A percentile compares a stretch with the other conserved stretches of the same genome.
Evolutionary conservation across 1,284 basidiomycete genomes (phyloP).

Genomic region (Schizophyllum commune): DNA sequence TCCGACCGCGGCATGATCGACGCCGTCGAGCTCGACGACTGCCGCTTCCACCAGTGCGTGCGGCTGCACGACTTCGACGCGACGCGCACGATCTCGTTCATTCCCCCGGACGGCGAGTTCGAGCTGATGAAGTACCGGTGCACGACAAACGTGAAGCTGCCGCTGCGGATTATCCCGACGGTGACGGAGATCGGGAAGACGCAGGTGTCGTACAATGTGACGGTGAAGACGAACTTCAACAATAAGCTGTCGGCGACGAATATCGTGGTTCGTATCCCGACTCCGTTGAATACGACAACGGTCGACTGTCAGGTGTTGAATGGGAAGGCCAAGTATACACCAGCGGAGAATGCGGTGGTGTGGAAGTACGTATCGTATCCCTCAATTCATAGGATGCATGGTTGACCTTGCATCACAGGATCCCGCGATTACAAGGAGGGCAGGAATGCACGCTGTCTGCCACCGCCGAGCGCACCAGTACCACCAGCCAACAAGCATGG

Average conservation of each 20-base stretch:
- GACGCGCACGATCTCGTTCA: slow-evolving; percentile 89
- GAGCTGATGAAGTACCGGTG: slow-evolving; percentile 99
- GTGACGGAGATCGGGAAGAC: slow-evolving; percentile 90
- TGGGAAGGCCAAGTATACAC: slow-evolving; percentile 97
- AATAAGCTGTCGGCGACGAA: slow-evolving; percentile 91
- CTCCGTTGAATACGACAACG: slow-evolving; percentile 88
- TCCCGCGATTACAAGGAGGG: slow-evolving; percentile 88
- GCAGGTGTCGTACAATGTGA: slow-evolving; percentile 87
- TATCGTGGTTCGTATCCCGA: slow-evolving; percentile 90
- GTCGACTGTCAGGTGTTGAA: slow-evolving; percentile 87
- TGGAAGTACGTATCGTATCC: slow-evolving; percentile 78
- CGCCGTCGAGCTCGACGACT: slow-evolving; percentile 94
- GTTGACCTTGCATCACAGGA: slow-evolving; percentile 39
- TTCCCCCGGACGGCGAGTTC: slow-evolving; percentile 98
- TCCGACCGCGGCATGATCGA: slow-evolving; percentile 61
- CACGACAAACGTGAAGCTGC: slow-evolving; percentile 93
- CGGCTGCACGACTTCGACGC: slow-evolving; percentile 91
- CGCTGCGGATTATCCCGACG: slow-evolving; percentile 84
- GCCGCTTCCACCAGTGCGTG: slow-evolving; percentile 98
- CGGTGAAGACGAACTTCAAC: slow-evolving; percentile 85
- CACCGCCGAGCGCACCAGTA: slow-evolving; percentile 78
- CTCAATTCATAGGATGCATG: not conserved
- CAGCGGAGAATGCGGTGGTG: slow-evolving; percentile 89
- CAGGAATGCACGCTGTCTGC: slow-evolving; percentile 86
- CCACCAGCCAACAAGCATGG: slow-evolving; percentile 91